These are phyloP conservation scores for Sugiyamaella smithiae DNA, from an alignment of 805 yeast species.

Conservation along the genomic window DNA sequence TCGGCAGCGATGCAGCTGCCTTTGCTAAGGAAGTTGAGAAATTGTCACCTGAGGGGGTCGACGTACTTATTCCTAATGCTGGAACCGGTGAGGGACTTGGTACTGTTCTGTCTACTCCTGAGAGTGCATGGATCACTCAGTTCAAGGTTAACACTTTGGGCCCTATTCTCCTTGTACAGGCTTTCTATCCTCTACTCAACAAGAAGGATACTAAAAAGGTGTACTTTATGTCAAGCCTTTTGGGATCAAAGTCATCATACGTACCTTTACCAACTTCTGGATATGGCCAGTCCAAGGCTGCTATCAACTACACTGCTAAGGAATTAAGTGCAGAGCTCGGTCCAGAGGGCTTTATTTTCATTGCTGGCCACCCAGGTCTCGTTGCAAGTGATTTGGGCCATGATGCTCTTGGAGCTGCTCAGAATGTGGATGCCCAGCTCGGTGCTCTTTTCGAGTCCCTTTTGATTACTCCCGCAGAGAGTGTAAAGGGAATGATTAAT, in stretches of 20 bases:
- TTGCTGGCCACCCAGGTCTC: slow-evolving; percentile 40
- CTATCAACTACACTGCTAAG: slow-evolving; percentile 34
- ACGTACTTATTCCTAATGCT: slow-evolving; percentile 31
- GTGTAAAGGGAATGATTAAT: slow-evolving; percentile 25
- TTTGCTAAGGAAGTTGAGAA: slow-evolving; percentile 1
- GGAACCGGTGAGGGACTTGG: slow-evolving; percentile 23
- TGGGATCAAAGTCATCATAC: slow-evolving; percentile 28
- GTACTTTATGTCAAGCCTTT: slow-evolving; percentile 31
- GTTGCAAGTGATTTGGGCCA: slow-evolving; percentile 38
- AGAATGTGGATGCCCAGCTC: neutral
- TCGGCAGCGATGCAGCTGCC: neutral
- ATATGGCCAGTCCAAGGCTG: slow-evolving; percentile 41
- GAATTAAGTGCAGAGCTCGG: slow-evolving; percentile 31
- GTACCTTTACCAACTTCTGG: slow-evolving; percentile 26
- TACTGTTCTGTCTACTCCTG: slow-evolving; percentile 6
- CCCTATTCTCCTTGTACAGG: slow-evolving; percentile 25
- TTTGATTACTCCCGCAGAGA: slow-evolving; percentile 24
- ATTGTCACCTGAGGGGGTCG: slow-evolving; percentile 24
- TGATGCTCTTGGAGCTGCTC: neutral
- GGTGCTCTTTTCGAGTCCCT: slow-evolving; percentile 10
- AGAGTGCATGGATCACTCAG: slow-evolving; percentile 18
- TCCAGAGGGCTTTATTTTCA: slow-evolving; percentile 30
- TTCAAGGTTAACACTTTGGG: slow-evolving; percentile 29
- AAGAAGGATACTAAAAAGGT: slow-evolving; percentile 28
- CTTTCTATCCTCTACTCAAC: slow-evolving; percentile 27